Percentiles rank a stretch among this genome's conserved stretches.
These are phyloP conservation scores for Picochlorum sp. DNA, from an alignment of 139 green algal genomes.

Conservation along the genomic window DNA sequence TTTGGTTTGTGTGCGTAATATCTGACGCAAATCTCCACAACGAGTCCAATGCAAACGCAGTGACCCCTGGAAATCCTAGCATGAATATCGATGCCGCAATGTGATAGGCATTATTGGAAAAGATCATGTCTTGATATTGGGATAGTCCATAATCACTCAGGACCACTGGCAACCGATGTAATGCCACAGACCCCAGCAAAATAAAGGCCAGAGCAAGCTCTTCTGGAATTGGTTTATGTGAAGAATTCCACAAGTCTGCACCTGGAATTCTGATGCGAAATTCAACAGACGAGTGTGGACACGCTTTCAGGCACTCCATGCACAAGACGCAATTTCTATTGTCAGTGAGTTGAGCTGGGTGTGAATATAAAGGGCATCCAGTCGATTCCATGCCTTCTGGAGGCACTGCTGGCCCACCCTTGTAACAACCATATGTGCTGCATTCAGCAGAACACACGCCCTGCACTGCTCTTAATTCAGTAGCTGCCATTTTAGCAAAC, in stretches of 20 bases:
- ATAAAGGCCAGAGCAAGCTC: constrained; percentile 64
- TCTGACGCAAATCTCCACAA: constrained; percentile 4
- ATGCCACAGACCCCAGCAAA: constrained; percentile 54
- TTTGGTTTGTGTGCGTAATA: background rate
- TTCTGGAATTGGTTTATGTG: constrained; percentile 38
- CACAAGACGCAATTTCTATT: constrained; percentile 71
- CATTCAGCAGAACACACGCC: constrained; percentile 71
- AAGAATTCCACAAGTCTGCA: constrained; percentile 47
- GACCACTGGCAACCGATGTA: constrained; percentile 45
- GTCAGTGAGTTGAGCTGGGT: constrained; percentile 65
- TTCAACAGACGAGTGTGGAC: constrained; percentile 46
- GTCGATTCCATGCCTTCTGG: constrained; percentile 41
- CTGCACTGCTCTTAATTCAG: constrained; percentile 64
- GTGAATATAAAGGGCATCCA: constrained; percentile 66
- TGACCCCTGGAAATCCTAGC: constrained; percentile 32
- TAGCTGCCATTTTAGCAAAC: constrained; percentile 75
- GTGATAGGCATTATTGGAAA: constrained; percentile 18
- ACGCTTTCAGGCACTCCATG: constrained; percentile 65
- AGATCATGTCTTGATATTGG: background rate
- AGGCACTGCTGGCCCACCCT: constrained; percentile 42
- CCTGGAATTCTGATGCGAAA: constrained; percentile 49
- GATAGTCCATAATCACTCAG: constrained; percentile 20
- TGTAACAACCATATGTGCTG: constrained; percentile 64
- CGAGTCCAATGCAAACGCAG: constrained; percentile 34
- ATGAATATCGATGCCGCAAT: constrained; percentile 28